Base-by-base conservation (phyloP, 352 stramenopile species). In the Plasmopara muralis region DNA sequence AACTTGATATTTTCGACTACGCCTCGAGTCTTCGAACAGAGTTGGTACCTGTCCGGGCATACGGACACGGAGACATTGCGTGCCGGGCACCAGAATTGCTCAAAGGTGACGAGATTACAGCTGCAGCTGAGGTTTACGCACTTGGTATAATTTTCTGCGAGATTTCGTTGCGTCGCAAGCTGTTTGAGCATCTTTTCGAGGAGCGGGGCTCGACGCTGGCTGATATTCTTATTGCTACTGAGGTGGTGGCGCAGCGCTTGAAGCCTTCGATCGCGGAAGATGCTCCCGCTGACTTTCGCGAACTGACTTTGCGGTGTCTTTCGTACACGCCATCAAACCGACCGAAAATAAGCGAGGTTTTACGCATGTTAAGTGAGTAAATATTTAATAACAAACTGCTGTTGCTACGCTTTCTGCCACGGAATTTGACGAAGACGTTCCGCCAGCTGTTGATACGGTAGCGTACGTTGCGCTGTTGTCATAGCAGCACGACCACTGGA, bases 401-500 rank as follows among this genome's bases (percentile, higher is more conserved):
- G 46, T 31, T 38, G 30, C 30, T 65, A 54, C 14, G 53, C 53
- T 18, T 52, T 25, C 44, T 49, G 51, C 78, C 81, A 92, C 9
- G 78, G 57, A 46, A 89, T 63, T 20, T 74, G 43, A 18, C 76
- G 80, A 20, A 93, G 66, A 0, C 80, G 62, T 29, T 69, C 66
- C 0, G 80, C 78, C 38, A 93, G 67, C 40, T 87, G 70, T 55
- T 76, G 60, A 50, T 95, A 93, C 37, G 83, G 83, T 29, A 68
- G 39, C 6, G 71, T 74, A 12, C 83, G 77, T 55, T 93, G 72
- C 38, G 64, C 62, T 20, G 82, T 83, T 20, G 84, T 88, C 77
- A 93, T 91, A 14, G 74, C 83, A 4, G 83, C 84, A 12, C 83
- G 77, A 8, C 84, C 84, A n/a, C 81, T 93, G 6, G 81, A 87